Percentiles rank a stretch among this genome's conserved stretches.
Evolutionary conservation across 164 flowering plant genomes (phyloP).

Genomic region (Tetracentron sinense): DNA sequence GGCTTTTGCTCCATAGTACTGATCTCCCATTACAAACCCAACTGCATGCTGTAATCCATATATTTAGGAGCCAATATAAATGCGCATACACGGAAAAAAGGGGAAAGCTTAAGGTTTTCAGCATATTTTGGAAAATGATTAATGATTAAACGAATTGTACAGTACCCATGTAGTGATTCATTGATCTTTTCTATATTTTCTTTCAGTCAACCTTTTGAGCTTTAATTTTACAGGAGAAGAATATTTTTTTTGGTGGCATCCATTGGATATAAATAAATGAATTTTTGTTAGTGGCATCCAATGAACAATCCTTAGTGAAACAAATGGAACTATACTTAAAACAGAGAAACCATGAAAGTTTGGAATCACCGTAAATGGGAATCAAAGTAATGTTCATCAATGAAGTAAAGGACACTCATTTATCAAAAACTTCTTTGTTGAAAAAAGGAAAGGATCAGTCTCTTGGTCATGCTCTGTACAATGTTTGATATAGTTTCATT

Average conservation of each 20-base stretch:
- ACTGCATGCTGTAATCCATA: conserved; percentile 82
- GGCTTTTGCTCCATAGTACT: conserved; percentile 91
- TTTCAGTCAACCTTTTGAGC: no score
- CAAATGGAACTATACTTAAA: not conserved
- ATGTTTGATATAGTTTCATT: not conserved
- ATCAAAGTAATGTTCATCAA: no score
- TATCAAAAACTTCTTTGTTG: conserved; percentile 3
- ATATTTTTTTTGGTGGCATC: no score
- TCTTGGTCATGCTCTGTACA: conserved; percentile 1
- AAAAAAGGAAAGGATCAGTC: not conserved
- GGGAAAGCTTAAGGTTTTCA: no score
- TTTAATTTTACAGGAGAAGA: no score
- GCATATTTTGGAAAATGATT: no score
- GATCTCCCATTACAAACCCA: conserved; percentile 71
- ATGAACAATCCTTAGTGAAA: not conserved
- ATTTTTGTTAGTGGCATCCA: not conserved
- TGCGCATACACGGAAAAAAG: not conserved
- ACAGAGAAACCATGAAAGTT: conserved; percentile 8
- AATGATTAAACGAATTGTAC: no score
- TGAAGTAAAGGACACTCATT: no score
- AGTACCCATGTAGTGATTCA: no score
- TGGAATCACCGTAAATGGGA: not conserved
- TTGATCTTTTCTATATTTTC: no score
- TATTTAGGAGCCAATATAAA: not conserved
- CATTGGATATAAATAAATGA: no score